Base-by-base conservation (phyloP, 176 grass and related monocot genomes). In the Triticum timopheevii region DNA sequence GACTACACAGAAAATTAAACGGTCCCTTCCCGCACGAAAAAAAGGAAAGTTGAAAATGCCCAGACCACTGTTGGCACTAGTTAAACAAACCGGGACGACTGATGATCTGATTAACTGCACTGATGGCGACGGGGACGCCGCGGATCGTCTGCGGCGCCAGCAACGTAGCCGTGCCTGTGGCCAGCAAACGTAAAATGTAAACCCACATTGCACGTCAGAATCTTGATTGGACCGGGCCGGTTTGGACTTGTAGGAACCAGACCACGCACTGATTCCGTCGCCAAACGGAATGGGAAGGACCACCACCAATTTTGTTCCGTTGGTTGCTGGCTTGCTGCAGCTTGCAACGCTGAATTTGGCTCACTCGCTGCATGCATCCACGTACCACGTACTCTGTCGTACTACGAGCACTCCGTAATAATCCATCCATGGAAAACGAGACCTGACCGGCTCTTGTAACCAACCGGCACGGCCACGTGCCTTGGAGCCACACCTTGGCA, bases 381-480 rank as follows among this genome's bases (percentile, higher is more conserved):
- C 47, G 49, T 61, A 82, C 58, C 1, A 35, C 7, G 19, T 11
- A 5, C 3, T 49, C 4, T 3, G 1, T 19, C 16, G 52, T 58
- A 58, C 17, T 52, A 52, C 49, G 15, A 20, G 54, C 54, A 0
- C 19, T 17, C 5, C 62, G 34, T 35, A 35, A 6, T 68, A 36
- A 70, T 71, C 8, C 35, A 5, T 40, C 31, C 13, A 47, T 61
- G 69, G 79, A 90, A 63, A 86, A 77, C 54, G 84, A 71, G 72
- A 15, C 42, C 65, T 56, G 17, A 34, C 42, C 80, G 33, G 19
- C 56, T 65, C 42, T 78, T 20, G 40, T 16, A 66, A 45, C 73
- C 65, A 39, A 34, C 65, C 52, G 56, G 65, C 75, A 89, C 81
- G 81, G 30, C 3, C 71, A 82, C 72, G 64, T 86, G 78, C 22